phyloP scores from a whole-genome alignment of 2,329 filamentous ascomycete species.

The Colletotrichum godetiae region DNA sequence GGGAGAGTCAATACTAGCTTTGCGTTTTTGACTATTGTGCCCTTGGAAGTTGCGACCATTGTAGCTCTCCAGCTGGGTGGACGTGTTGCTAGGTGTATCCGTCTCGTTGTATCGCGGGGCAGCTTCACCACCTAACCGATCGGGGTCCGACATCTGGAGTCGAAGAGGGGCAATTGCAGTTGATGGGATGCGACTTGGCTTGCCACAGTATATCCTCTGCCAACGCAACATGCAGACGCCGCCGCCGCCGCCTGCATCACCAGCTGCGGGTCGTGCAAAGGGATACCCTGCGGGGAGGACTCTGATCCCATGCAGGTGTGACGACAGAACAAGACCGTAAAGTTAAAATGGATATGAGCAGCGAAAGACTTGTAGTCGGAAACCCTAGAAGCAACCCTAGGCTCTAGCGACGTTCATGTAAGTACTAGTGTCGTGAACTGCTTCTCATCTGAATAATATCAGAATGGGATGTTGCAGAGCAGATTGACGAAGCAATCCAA shows the following conservation, averaged over 20 bases:
- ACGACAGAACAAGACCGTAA: slow-evolving; percentile 23
- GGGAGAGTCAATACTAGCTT: neutral
- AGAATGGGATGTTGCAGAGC: neutral
- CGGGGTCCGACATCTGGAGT: slow-evolving; percentile 27
- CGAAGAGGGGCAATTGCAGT: slow-evolving; percentile 17
- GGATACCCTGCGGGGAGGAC: slow-evolving; percentile 33
- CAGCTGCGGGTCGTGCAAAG: slow-evolving; percentile 32
- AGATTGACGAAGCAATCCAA: neutral
- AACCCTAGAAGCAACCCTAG: neutral
- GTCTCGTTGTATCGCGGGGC: slow-evolving; percentile 24
- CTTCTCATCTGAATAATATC: neutral
- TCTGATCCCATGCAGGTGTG: slow-evolving; percentile 28
- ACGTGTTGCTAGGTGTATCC: neutral
- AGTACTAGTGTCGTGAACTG: neutral
- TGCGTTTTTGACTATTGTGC: neutral
- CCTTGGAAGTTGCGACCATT: neutral
- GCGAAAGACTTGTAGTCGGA: neutral
- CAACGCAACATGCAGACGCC: slow-evolving; percentile 37
- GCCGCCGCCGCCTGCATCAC: slow-evolving; percentile 22
- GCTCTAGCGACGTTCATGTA: neutral
- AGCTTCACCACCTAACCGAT: slow-evolving; percentile 26
- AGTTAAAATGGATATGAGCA: neutral
- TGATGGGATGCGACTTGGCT: slow-evolving; percentile 21
- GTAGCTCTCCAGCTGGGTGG: neutral
- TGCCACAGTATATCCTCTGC: slow-evolving; percentile 32